These are phyloP conservation scores for Clarkia xantiana DNA, from an alignment of 345 rosid genomes.

Conservation along the genomic window DNA sequence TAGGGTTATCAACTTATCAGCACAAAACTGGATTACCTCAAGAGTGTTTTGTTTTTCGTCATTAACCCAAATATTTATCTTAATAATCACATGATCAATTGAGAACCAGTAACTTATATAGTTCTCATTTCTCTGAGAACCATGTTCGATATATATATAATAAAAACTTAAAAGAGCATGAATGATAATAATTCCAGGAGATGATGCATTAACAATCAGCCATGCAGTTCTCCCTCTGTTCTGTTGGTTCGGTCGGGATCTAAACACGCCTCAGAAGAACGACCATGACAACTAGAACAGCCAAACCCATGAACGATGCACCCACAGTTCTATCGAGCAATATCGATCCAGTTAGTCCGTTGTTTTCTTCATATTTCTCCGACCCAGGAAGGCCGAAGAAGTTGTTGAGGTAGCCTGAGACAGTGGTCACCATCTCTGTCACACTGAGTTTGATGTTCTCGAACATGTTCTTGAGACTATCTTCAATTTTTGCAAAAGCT, in stretches of 20 bases:
- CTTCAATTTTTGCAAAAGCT: constrained; percentile 5
- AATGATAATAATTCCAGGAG: too few species aligned
- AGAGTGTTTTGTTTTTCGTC: too few species aligned
- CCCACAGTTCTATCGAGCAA: constrained; percentile 22
- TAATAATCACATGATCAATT: too few species aligned
- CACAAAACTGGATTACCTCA: too few species aligned
- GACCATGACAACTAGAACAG: constrained; percentile 41
- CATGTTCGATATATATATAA: too few species aligned
- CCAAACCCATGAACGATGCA: constrained; percentile 42
- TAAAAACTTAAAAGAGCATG: too few species aligned
- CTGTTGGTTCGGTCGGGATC: neutral
- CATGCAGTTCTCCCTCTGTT: neutral
- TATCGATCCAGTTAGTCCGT: constrained; percentile 14
- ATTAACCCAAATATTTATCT: too few species aligned
- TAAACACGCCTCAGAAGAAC: constrained; percentile 48
- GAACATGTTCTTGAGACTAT: constrained; percentile 13
- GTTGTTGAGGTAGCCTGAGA: constrained; percentile 32
- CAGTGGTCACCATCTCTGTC: constrained; percentile 32
- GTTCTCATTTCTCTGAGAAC: too few species aligned
- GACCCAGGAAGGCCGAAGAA: constrained; percentile 24
- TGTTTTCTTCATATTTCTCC: constrained; percentile 13
- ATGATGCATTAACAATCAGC: too few species aligned
- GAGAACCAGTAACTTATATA: too few species aligned
- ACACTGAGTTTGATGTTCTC: constrained; percentile 34
- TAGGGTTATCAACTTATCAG: too few species aligned